Conservation (phyloP, 1,284 basidiomycete species). For the Xerocomus amazonicus region DNA sequence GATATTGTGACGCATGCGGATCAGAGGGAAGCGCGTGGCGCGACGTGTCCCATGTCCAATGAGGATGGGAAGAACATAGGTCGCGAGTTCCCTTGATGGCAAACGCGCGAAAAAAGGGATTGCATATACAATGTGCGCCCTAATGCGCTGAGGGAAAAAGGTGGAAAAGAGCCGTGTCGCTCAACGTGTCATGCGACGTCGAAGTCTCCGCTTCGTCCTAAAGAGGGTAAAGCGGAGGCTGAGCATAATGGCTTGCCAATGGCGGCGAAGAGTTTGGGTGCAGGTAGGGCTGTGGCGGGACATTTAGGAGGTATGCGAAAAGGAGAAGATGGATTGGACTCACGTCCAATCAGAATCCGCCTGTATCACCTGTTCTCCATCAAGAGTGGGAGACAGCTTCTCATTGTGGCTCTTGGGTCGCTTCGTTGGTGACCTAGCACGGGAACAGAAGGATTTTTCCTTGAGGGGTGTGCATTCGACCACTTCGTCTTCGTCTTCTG, state of each 20-base stretch:
- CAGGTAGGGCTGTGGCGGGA: slow-evolving; percentile 48
- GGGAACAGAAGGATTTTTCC: slow-evolving; percentile 22
- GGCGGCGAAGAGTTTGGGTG: slow-evolving; percentile 46
- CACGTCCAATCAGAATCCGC: slow-evolving; percentile 37
- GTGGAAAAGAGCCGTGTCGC: background rate
- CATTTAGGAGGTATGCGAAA: background rate
- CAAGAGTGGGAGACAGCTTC: slow-evolving; percentile 15
- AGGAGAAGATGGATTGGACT: slow-evolving; percentile 19
- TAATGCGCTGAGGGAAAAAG: slow-evolving; percentile 9
- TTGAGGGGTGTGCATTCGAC: slow-evolving; percentile 25
- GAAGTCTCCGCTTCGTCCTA: slow-evolving; percentile 49
- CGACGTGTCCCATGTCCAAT: slow-evolving; percentile 21
- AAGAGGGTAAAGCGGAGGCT: slow-evolving; percentile 56
- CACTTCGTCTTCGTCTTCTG: slow-evolving; percentile 32
- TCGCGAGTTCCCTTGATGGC: slow-evolving; percentile 24
- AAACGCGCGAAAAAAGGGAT: slow-evolving; percentile 18
- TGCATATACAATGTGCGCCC: slow-evolving; percentile 23
- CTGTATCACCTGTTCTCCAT: slow-evolving; percentile 15
- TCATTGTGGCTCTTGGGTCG: slow-evolving; percentile 26
- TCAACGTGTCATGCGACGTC: slow-evolving; percentile 31
- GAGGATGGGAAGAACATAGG: slow-evolving; percentile 14
- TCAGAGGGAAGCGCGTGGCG: slow-evolving; percentile 22
- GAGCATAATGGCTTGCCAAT: slow-evolving; percentile 57
- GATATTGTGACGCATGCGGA: slow-evolving; percentile 17
- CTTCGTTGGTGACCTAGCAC: slow-evolving; percentile 22